A percentile compares a stretch with the other conserved stretches of the same genome.
phyloP scores from a whole-genome alignment of 2,329 filamentous ascomycete species.

The Cladorrhinum sp. region DNA sequence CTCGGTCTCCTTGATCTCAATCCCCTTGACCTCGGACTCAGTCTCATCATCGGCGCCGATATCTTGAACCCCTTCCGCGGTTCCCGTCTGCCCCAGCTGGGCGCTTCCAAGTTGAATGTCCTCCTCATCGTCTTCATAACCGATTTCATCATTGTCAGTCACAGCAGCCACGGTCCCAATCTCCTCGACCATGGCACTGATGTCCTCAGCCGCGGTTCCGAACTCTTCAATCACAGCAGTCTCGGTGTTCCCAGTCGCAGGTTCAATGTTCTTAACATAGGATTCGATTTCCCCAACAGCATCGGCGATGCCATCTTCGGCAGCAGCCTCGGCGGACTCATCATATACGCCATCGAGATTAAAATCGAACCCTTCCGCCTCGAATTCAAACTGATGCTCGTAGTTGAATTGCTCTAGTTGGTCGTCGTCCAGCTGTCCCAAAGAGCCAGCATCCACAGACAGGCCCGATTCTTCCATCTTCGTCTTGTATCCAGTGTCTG shows the following conservation, averaged over 20 bases:
- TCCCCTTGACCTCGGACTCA: neutral
- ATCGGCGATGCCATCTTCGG: neutral
- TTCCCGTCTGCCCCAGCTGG: neutral
- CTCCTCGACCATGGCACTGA: neutral
- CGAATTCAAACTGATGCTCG: slow-evolving; percentile 22
- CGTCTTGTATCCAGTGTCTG: neutral
- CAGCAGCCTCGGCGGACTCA: slow-evolving; percentile 8
- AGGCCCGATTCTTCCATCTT: slow-evolving; percentile 24
- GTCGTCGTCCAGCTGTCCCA: slow-evolving; percentile 18
- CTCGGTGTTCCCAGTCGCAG: no score
- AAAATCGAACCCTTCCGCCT: slow-evolving; percentile 33
- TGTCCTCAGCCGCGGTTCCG: neutral
- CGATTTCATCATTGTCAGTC: slow-evolving; percentile 10
- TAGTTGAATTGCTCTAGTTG: neutral
- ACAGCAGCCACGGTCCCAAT: neutral
- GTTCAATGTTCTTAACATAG: neutral
- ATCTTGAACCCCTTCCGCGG: neutral
- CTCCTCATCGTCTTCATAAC: slow-evolving; percentile 21
- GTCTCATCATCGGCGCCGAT: neutral
- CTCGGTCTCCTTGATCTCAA: neutral
- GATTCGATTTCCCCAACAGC: neutral
- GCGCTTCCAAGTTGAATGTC: slow-evolving; percentile 3
- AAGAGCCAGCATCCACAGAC: slow-evolving; percentile 11
- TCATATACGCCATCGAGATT: slow-evolving; percentile 29
- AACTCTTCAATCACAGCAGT: neutral